Evolutionary conservation across 192 early-diverging fungal genomes (phyloP), one percentile per base, ranked within the genome.

Genomic region (Powellomyces hirtus): DNA sequence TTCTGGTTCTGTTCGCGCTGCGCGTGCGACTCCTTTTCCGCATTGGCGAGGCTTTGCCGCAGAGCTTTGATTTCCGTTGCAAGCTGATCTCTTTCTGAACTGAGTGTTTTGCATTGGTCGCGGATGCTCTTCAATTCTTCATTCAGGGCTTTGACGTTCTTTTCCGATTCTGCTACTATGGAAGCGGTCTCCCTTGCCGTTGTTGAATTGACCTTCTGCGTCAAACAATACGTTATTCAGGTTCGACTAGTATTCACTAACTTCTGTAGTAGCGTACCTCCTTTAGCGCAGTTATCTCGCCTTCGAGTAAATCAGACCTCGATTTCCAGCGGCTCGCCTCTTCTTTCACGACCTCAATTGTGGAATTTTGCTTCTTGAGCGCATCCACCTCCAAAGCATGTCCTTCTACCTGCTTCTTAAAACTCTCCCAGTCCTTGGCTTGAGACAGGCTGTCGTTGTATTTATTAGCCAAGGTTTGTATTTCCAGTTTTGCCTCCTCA

Each of bases 291-390:
- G 30, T 16, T 4, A 59, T 26, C 31, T 67, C 52, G 10, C 11
- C 45, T 30, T 68, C 59, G 33, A 57, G 16, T 24, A 22, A 13
- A n/a, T 22, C 53, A 0, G 57, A 20, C 44, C 59, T 1, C 30
- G 59, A 16, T 53, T 75, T 75, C 62, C 60, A 60, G 11, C 55
- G n/a, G 6, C 59, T 55, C 10, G 40, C 66, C 56, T 70, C 58
- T 50, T 66, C 64, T 20, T 60, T 50, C 44, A 51, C 24, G 18
- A 7, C 33, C 6, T 42, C 42, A 38, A 22, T 22, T n/a, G 61
- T 53, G 31, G 29, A 26, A 20, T 14, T 60, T 51, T 61, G 22
- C 44, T 70, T 62, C 1, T 26, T 53, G n/a, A 70, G 45, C 51
- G 46, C 42, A 22, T 62, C 68, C 26, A 53, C 58, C 49, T 70